Evolutionary conservation across 371 early-diverging fungal genomes (phyloP), one percentile per base, ranked within the genome.

Genomic region (Choanephora cucurbitarum): DNA sequence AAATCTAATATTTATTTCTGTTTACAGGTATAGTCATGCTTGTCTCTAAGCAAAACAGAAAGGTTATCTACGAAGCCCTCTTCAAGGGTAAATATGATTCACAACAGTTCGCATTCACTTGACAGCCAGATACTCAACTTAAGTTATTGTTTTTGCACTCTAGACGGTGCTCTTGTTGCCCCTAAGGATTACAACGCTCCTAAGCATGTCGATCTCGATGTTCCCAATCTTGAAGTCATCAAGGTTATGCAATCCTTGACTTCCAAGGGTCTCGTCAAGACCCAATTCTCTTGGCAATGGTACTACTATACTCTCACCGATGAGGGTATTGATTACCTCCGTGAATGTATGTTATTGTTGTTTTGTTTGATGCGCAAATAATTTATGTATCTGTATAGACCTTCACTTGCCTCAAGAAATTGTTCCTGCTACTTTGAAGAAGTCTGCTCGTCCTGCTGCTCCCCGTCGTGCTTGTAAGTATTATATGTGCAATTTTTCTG

Each of bases 261-360:
- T 75, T 98, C 98, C 64, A 90, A 88, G 70, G 95, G 93, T 66
- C 91, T 76, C 60, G 96, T 98, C 79, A 92, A 88, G 82, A 91
- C 91, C 66, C 90, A 89, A 74, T 99, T 99, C 92, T 94, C 94
- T 67, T 99, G 99, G 99, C 97, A 95, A 74, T 93, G 93, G 87
- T 97, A 92, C 84, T 99, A 99, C 91, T 98, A 97, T 85, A 91
- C 89, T 77, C 84, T 99, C 71, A 97, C 96, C 75, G 90, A 94
- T 76, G 91, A 89, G 78, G 98, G 98, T 80, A 94, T 97, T 66
- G 93, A 91, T 73, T 95, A 94, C 83, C 86, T 97, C 66, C 92
- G 98, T 75, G 90, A 91, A 85, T 91, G 65, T 72, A 67, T 40
- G 66, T 47, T 21, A 13, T 11, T 28, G 28, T 28, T 28, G 3